A percentile compares a stretch with the other conserved stretches of the same genome.
Conservation (phyloP, 176 grass and related monocot species). For the Poa annua region DNA sequence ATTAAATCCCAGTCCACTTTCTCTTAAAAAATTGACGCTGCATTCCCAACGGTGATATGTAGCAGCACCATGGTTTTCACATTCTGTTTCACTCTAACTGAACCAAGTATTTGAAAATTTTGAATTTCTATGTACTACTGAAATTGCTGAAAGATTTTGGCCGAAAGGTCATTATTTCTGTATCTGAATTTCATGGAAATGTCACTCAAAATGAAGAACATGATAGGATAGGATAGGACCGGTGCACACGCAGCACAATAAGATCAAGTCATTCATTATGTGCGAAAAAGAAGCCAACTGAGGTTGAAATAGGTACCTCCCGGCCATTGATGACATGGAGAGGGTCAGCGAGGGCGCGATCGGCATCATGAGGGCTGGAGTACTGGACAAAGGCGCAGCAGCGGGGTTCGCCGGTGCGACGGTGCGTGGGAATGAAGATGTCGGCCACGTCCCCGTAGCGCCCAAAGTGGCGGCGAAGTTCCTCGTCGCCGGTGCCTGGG, state of each 20-base stretch:
- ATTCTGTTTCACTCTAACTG: too few species aligned
- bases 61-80: neutral
- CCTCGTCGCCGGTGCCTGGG: constrained; percentile 24
- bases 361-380: neutral
- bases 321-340: neutral
- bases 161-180: neutral
- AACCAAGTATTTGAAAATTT: too few species aligned
- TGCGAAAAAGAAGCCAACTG: neutral
- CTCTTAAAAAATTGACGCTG: neutral
- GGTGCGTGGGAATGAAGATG: constrained; percentile 30
- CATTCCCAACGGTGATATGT: neutral
- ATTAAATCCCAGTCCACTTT: neutral
- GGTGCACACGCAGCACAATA: neutral
- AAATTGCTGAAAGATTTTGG: too few species aligned
- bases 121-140: too few species aligned
- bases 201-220: neutral
- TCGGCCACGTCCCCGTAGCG: constrained; percentile 50
- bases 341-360: neutral
- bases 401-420: constrained; percentile 14
- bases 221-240: neutral
- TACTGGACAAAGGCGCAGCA: constrained; percentile 51
- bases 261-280: neutral
- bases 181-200: neutral
- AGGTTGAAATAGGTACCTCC: constrained; percentile 8
- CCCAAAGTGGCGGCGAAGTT: constrained; percentile 38